phyloP scores from a whole-genome alignment of 768 basidiomycete genomes.

The Coprinellus micaceus region DNA sequence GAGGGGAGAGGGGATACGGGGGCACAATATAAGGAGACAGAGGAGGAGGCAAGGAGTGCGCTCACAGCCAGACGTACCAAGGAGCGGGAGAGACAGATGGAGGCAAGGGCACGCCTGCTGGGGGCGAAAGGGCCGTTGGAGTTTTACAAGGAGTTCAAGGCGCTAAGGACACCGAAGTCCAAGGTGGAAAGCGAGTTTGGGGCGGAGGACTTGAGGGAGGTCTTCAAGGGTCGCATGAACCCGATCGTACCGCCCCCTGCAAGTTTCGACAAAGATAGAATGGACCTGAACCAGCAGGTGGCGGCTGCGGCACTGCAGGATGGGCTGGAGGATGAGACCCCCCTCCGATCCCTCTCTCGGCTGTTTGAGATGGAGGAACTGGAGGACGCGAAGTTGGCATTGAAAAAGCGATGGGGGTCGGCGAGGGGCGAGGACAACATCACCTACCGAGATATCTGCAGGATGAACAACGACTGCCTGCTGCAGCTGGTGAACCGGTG shows the following conservation, averaged over 20 bases:
- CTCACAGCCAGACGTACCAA: not conserved
- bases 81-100: not conserved
- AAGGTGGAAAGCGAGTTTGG: not conserved
- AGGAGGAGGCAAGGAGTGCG: not conserved
- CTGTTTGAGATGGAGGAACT: not conserved
- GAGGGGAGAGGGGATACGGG: not conserved
- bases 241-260: not conserved
- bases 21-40: not conserved
- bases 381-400: not conserved
- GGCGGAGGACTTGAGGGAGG: not conserved
- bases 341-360: not conserved
- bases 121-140: not conserved
- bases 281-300: not conserved
- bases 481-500: slow-evolving; percentile 13
- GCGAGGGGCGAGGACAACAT: slow-evolving; percentile 3
- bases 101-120: not conserved
- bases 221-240: not conserved
- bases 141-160: not conserved
- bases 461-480: slow-evolving; percentile 11
- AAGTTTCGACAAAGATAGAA: not conserved
- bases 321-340: not conserved
- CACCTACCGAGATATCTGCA: not conserved
- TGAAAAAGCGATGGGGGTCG: not conserved
- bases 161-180: not conserved
- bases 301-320: not conserved